Evolutionary conservation across 148 eudicot species (phyloP).

Genomic region (Chenopodium berlandieri): DNA sequence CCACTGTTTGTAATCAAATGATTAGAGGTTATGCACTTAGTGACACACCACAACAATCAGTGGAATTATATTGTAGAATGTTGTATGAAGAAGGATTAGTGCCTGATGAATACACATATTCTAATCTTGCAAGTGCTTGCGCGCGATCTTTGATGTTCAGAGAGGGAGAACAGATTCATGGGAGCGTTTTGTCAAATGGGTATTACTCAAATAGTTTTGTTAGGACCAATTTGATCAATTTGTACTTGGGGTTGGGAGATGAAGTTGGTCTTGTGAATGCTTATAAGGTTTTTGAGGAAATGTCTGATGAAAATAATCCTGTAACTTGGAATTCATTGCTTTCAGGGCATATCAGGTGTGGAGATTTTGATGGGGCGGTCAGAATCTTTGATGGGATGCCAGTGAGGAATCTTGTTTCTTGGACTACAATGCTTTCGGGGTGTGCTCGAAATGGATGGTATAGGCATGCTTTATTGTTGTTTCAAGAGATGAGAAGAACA

Average conservation of each 20-base stretch:
- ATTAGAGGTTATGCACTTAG: constrained; percentile 39
- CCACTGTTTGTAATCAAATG: constrained; percentile 53
- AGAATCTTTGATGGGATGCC: constrained; percentile 46
- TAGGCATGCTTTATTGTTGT: constrained; percentile 43
- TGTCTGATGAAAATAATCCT: constrained; percentile 42
- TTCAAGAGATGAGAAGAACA: constrained; percentile 40
- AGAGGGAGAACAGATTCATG: constrained; percentile 64
- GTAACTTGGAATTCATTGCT: constrained; percentile 62
- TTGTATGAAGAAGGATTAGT: constrained; percentile 6
- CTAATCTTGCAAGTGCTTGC: constrained; percentile 42
- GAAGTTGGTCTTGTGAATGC: constrained; percentile 33
- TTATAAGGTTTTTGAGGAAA: constrained; percentile 50
- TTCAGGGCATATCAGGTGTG: constrained; percentile 36
- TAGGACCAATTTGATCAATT: constrained; percentile 51
- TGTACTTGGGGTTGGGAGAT: constrained; percentile 35
- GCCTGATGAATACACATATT: constrained; percentile 59
- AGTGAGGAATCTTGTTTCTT: constrained; percentile 54
- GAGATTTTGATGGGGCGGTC: constrained; percentile 40
- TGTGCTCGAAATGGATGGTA: constrained; percentile 46
- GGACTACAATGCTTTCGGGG: constrained; percentile 67
- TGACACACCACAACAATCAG: constrained; percentile 26
- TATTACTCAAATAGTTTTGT: constrained; percentile 47
- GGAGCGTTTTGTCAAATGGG: constrained; percentile 50
- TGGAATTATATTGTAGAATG: constrained; percentile 41
- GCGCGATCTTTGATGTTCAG: constrained; percentile 33